These are phyloP conservation scores for Cystobasidium sp. DNA, from an alignment of 1,284 basidiomycete species.

Conservation along the genomic window DNA sequence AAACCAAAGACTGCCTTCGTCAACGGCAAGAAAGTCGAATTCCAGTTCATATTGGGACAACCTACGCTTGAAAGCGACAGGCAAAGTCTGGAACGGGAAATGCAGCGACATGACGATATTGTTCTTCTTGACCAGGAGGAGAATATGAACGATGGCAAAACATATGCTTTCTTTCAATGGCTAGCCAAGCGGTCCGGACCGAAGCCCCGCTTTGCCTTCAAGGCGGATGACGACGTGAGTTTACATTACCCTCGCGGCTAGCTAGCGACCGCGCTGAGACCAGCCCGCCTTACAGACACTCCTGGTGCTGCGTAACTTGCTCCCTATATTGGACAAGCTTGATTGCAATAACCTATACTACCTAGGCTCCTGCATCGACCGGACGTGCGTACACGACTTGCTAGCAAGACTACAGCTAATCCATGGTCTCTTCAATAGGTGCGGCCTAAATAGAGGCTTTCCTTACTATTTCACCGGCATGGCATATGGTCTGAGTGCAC, in stretches of 20 bases:
- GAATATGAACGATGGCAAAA: slow-evolving; percentile 90
- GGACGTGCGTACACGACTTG: slow-evolving; percentile 3
- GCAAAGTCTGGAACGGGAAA: slow-evolving; percentile 13
- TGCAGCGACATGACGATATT: slow-evolving; percentile 24
- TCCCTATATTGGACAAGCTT: slow-evolving; percentile 7
- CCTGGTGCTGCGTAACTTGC: slow-evolving; percentile 10
- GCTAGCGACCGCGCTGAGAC: not conserved
- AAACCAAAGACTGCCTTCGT: not conserved
- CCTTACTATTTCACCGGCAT: slow-evolving; percentile 35
- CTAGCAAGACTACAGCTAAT: not conserved
- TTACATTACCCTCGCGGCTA: not conserved
- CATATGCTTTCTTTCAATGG: slow-evolving; percentile 32
- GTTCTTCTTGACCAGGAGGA: slow-evolving; percentile 80
- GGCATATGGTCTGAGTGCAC: slow-evolving; percentile 39
- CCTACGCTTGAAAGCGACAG: not conserved
- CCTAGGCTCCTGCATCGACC: slow-evolving; percentile 34
- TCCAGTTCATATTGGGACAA: slow-evolving; percentile 38
- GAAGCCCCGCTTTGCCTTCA: slow-evolving; percentile 40
- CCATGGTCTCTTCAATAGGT: slow-evolving; percentile 10
- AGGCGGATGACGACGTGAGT: slow-evolving; percentile 41
- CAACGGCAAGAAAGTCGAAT: slow-evolving; percentile 25
- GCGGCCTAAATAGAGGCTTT: slow-evolving; percentile 29
- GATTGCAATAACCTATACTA: slow-evolving; percentile 35
- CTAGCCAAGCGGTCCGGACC: slow-evolving; percentile 19
- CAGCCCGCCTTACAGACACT: not conserved